phyloP scores from a whole-genome alignment of 495 filamentous ascomycete genomes.

The Xylaria longipes region DNA sequence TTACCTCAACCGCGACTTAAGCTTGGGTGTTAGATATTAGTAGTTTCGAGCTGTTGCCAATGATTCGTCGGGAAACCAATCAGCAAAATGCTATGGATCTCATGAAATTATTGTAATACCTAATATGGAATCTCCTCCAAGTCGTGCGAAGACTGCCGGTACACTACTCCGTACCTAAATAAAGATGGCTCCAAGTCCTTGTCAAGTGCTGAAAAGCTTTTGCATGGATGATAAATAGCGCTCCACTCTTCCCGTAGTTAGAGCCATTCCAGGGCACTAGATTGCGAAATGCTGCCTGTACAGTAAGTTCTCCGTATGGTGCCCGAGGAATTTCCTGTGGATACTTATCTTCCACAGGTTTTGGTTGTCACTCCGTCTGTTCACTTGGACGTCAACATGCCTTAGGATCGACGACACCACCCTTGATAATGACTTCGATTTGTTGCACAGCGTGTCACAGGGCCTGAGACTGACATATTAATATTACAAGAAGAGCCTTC shows the following conservation, averaged over 20 bases:
- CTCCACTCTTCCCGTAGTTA: background rate
- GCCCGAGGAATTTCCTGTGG: no score
- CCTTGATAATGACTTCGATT: background rate
- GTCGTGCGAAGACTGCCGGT: background rate
- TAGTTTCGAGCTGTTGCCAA: no score
- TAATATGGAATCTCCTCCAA: background rate
- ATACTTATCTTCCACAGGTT: no score
- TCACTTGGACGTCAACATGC: background rate
- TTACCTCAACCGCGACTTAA: no score
- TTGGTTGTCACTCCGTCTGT: no score
- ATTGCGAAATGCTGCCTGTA: no score
- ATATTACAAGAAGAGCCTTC: background rate
- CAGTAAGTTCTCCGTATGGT: no score
- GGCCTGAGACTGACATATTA: background rate
- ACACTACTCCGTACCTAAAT: no score
- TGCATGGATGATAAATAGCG: background rate
- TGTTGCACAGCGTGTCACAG: conserved; percentile 5
- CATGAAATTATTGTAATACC: conserved; percentile 20
- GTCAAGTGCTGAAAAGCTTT: background rate
- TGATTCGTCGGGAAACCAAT: no score
- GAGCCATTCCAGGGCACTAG: no score
- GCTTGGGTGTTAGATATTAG: no score
- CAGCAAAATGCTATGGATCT: conserved; percentile 4
- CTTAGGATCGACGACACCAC: background rate
- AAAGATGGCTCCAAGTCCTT: no score